A percentile compares a stretch with the other conserved stretches of the same genome.
Evolutionary conservation across 2,329 filamentous ascomycete species (phyloP).

Genomic region (Chlorencoelia australis): DNA sequence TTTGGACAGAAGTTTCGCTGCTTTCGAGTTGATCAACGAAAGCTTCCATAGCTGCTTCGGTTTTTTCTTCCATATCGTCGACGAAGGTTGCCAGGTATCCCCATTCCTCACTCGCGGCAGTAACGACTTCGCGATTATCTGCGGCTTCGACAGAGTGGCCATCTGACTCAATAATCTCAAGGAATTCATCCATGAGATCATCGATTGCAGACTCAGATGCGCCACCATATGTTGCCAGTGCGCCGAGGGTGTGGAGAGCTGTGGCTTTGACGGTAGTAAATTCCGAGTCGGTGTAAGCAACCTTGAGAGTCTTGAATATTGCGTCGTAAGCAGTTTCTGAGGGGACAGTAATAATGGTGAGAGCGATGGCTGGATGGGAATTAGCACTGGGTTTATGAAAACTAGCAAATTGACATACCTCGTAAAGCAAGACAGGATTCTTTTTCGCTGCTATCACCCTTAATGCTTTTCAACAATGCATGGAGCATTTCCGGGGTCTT

Average conservation of each 20-base stretch:
- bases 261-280: constrained; percentile 48
- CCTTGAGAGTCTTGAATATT: constrained; percentile 44
- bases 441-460: constrained; percentile 48
- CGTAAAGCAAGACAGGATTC: constrained; percentile 55
- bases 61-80: constrained; percentile 54
- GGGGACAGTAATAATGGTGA: constrained; percentile 52
- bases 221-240: constrained; percentile 54
- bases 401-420: constrained; percentile 27
- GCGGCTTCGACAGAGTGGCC: constrained; percentile 51
- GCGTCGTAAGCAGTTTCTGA: constrained; percentile 51
- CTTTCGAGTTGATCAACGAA: constrained; percentile 63
- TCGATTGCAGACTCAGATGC: constrained; percentile 50
- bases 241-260: constrained; percentile 54
- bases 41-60: constrained; percentile 53
- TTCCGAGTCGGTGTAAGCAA: constrained; percentile 49
- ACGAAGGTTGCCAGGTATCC: constrained; percentile 56
- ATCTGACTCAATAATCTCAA: constrained; percentile 60
- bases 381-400: constrained; percentile 1
- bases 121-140: constrained; percentile 51
- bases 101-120: constrained; percentile 59
- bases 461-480: constrained; percentile 53
- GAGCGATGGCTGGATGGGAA: constrained; percentile 41
- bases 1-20: constrained; percentile 49
- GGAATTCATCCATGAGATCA: constrained; percentile 54
- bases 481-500: constrained; percentile 46